Evolutionary conservation across 2,329 filamentous ascomycete species (phyloP).

Genomic region (Didymella arachidicola): DNA sequence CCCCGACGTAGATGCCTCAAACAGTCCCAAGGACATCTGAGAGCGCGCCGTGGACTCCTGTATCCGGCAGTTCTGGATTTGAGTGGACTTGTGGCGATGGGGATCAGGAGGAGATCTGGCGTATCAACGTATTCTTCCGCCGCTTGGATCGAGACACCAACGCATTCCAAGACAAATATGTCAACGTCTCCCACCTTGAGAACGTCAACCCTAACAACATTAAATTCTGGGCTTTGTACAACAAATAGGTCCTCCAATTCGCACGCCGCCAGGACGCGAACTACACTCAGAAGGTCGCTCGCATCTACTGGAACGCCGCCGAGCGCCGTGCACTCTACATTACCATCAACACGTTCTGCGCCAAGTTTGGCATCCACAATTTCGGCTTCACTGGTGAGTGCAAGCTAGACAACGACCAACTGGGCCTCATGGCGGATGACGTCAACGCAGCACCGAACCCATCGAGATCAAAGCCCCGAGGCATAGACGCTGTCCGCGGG

Average conservation of each 20-base stretch:
- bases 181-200: conserved; percentile 9
- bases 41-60: neutral
- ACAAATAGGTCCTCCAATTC: conserved; percentile 27
- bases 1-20: conserved; percentile 1
- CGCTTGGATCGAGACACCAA: conserved; percentile 13
- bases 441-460: conserved; percentile 12
- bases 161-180: conserved; percentile 14
- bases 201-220: conserved; percentile 20
- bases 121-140: conserved; percentile 18
- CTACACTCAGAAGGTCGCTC: conserved; percentile 7
- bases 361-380: conserved; percentile 5
- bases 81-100: conserved; percentile 11
- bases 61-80: neutral
- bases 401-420: conserved; percentile 6
- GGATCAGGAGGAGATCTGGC: conserved; percentile 8
- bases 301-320: conserved; percentile 15
- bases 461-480: neutral
- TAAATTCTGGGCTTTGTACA: conserved; percentile 13
- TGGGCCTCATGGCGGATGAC: conserved; percentile 10
- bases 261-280: conserved; percentile 16
- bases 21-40: conserved; percentile 4
- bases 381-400: conserved; percentile 14
- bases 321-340: conserved; percentile 19
- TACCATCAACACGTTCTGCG: conserved; percentile 19
- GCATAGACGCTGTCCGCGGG: conserved; percentile 20